Base-by-base conservation (phyloP, 2,329 filamentous ascomycete genomes). In the Beauveria varroae region DNA sequence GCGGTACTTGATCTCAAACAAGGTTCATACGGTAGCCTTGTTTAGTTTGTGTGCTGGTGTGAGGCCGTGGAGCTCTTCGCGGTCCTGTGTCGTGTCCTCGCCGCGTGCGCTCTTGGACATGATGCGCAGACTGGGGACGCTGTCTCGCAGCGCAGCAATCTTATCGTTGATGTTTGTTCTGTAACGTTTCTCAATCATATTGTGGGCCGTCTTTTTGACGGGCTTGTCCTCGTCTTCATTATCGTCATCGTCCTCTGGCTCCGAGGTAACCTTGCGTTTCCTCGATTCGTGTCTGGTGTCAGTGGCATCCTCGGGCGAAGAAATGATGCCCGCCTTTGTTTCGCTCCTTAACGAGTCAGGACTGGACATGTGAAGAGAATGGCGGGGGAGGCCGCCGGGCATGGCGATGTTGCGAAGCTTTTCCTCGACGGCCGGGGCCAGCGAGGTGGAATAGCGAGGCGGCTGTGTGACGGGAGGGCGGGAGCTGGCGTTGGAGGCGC, bases 121-220 rank as follows among this genome's bases (percentile, higher is more conserved):
- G 67, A 92, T 90, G 54, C 93, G 86, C 62, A 98, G 78, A 73
- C 90, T 96, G 2, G 93, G 93, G 16, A 98, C 92, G 70, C 91
- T 96, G 73, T 97, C 92, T 67, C 93, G 84, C 64, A 98, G 78
- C 62, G 93, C 92, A 51, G 92, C 89, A 68, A 98, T 98, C 78
- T 98, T 98, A 72, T 97, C 93, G 71, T 98, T 98, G 62, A 98
- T 81, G 70, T 98, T 98, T 59, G 91, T 96, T 68, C 93, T 87
- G 74, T 98, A 98, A 66, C 93, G 82, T 81, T 97, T 98, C 77
- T 98, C 93, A 65, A 98, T 97, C 82, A 98, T 95, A 74, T 97
- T 98, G 76, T 98, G 93, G 2, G 93, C 92, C 37, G 93, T 96
- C 81, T 97, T 97, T 81, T 96, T 97, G 62, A 63, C 53, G 30